phyloP scores from a whole-genome alignment of 1,284 basidiomycete genomes.

The Puccinia novopanici region DNA sequence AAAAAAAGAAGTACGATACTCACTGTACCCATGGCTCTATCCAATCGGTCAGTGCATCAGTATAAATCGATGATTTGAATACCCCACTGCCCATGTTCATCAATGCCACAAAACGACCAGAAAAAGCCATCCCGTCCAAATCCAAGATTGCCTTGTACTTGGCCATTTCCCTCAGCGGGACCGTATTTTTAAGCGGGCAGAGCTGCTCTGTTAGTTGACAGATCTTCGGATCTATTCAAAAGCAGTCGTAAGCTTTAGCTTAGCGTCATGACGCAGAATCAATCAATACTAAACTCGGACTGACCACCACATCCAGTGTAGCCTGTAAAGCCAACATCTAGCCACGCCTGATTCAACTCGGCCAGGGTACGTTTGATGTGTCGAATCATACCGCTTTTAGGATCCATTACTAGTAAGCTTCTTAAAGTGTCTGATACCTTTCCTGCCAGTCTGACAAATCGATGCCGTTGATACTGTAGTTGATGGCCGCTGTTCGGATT shows the following conservation, averaged over 20 bases:
- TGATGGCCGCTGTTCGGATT: conserved; percentile 31
- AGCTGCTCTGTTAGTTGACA: conserved; percentile 32
- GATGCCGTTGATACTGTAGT: conserved; percentile 48
- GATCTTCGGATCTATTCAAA: conserved; percentile 27
- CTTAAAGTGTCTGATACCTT: conserved; percentile 37
- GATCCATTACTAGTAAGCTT: conserved; percentile 23
- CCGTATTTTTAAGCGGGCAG: conserved; percentile 42
- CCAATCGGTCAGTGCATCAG: conserved; percentile 45
- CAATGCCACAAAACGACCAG: conserved; percentile 46
- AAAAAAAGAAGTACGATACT: not conserved
- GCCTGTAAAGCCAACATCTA: conserved; percentile 49
- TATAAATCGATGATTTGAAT: conserved; percentile 45
- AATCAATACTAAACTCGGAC: not conserved
- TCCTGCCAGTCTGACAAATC: conserved; percentile 45
- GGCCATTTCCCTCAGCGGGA: conserved; percentile 48
- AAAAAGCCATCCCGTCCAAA: conserved; percentile 51
- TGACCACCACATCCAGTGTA: conserved; percentile 49
- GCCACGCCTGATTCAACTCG: conserved; percentile 48
- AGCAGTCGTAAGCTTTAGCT: not conserved
- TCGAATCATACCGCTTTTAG: conserved; percentile 26
- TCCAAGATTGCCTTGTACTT: conserved; percentile 48
- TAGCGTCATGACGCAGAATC: not conserved
- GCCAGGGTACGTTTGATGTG: conserved; percentile 40
- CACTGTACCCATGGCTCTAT: conserved; percentile 51
- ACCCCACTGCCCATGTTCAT: conserved; percentile 51